phyloP scores from a whole-genome alignment of 495 filamentous ascomycete genomes.

The Cercophora sp. region DNA sequence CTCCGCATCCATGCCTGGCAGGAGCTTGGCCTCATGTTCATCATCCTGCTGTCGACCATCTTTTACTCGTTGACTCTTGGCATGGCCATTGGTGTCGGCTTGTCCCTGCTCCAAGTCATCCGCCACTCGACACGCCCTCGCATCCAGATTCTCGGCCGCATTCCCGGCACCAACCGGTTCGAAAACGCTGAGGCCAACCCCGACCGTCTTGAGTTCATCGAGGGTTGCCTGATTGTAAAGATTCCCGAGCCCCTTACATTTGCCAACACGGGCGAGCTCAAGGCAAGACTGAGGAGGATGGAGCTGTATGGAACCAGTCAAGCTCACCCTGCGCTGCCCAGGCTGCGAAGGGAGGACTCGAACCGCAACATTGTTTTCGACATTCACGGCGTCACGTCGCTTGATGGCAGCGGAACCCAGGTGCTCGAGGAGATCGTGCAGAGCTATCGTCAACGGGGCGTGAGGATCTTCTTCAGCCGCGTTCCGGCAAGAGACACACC shows the following conservation, averaged over 20 bases:
- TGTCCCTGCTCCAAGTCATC: constrained; percentile 85
- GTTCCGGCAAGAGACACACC: constrained; percentile 56
- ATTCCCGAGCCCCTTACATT: constrained; percentile 96
- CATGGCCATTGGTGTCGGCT: constrained; percentile 83
- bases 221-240: constrained; percentile 91
- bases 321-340: constrained; percentile 82
- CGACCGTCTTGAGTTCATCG: constrained; percentile 76
- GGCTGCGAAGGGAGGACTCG: constrained; percentile 63
- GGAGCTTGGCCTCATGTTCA: constrained; percentile 79
- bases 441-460: constrained; percentile 65
- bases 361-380: constrained; percentile 94
- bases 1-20: constrained; percentile 74
- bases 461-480: constrained; percentile 84
- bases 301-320: constrained; percentile 82
- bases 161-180: constrained; percentile 76
- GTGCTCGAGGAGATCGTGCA: constrained; percentile 86
- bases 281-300: constrained; percentile 72
- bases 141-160: constrained; percentile 93
- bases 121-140: constrained; percentile 84
- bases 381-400: constrained; percentile 86
- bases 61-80: constrained; percentile 84
- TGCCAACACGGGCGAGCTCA: constrained; percentile 92
- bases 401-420: constrained; percentile 91
- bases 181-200: constrained; percentile 84
- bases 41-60: constrained; percentile 88